Percentiles rank a stretch among this genome's conserved stretches.
Conservation (phyloP, 768 basidiomycete species). For the Boletellus ananas region DNA sequence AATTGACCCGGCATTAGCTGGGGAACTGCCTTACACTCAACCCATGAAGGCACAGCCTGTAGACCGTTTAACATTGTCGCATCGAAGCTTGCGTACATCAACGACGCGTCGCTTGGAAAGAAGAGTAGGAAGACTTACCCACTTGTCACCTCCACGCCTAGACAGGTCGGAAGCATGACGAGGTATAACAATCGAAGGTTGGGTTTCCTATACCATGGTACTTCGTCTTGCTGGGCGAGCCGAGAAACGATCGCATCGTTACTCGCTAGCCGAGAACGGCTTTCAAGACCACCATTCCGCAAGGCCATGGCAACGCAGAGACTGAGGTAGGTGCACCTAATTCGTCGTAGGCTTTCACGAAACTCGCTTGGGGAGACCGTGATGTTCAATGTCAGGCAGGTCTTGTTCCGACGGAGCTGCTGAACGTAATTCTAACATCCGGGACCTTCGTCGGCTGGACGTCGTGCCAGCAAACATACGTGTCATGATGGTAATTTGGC, state of each 20-base stretch:
- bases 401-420: no score
- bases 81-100: constrained; percentile 3
- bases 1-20: neutral
- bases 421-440: no score
- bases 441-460: no score
- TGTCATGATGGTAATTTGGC: no score
- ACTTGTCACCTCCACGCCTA: constrained; percentile 7
- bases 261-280: neutral
- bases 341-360: no score
- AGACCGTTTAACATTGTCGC: constrained; percentile 62
- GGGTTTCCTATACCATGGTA: constrained; percentile 58
- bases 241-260: constrained; percentile 11
- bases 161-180: constrained; percentile 43
- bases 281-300: neutral
- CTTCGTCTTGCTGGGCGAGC: constrained; percentile 37
- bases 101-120: neutral
- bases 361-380: no score
- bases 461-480: no score
- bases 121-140: constrained; percentile 2
- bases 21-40: constrained; percentile 38
- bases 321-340: no score
- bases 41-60: constrained; percentile 57
- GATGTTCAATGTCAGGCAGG: no score
- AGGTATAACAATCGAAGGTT: constrained; percentile 54
- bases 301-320: neutral